Percentiles rank a stretch among this genome's conserved stretches.
These are phyloP conservation scores for Russula griseocarnosa DNA, from an alignment of 768 basidiomycete genomes.

Conservation along the genomic window DNA sequence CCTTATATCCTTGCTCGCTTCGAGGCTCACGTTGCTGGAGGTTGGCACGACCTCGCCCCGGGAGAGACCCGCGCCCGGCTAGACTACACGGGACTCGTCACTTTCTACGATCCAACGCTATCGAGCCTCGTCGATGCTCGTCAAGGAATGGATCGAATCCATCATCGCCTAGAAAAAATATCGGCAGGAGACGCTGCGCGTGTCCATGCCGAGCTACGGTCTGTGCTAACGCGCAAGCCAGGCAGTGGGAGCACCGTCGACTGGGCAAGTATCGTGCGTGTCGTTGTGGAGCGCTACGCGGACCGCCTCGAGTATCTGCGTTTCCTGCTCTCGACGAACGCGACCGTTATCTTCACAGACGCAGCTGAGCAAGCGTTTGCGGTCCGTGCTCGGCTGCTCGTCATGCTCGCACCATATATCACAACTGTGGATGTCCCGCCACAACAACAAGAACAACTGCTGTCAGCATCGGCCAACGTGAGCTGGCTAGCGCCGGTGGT, in stretches of 20 bases:
- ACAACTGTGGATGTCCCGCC: conserved; percentile 23
- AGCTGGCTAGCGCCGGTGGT: conserved; percentile 25
- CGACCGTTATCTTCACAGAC: conserved; percentile 11
- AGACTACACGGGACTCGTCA: conserved; percentile 41
- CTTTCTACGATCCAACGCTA: conserved; percentile 42
- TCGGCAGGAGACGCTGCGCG: conserved; percentile 31
- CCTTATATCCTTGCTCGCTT: background rate
- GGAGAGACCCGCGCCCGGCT: conserved; percentile 44
- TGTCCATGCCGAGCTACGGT: conserved; percentile 33
- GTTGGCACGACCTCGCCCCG: conserved; percentile 43
- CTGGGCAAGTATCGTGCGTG: conserved; percentile 40
- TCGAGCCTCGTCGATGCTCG: conserved; percentile 38
- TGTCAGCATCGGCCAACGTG: conserved; percentile 3
- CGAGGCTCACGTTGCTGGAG: conserved; percentile 37
- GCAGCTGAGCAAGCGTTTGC: conserved; percentile 8
- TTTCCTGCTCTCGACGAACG: conserved; percentile 35
- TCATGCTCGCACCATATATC: conserved; percentile 34
- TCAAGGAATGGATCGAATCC: conserved; percentile 34
- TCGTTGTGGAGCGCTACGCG: conserved; percentile 42
- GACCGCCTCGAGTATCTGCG: conserved; percentile 42
- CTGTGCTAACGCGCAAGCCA: conserved; percentile 28
- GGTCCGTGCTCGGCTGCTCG: conserved; percentile 18
- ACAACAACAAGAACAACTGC: background rate
- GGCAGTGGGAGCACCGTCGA: conserved; percentile 37
- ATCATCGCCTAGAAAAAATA: conserved; percentile 39